Evolutionary conservation across 176 grass and related monocot species (phyloP), one percentile per base, ranked within the genome.

Genomic region (Zea luxurians): DNA sequence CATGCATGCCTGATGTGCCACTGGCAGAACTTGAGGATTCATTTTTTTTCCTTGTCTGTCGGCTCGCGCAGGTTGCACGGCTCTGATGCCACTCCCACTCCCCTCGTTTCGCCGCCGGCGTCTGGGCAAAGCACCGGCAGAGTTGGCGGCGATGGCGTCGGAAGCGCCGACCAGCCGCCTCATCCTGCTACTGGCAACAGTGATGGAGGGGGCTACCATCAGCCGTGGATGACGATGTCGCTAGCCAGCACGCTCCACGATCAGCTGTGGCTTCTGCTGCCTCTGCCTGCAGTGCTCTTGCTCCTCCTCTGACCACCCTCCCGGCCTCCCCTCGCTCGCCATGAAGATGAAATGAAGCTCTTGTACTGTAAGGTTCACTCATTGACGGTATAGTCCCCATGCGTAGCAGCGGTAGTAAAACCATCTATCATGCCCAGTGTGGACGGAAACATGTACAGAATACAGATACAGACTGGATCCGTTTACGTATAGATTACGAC

Each of bases 31-130:
- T 76, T 61, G 20, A 62, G 20, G 4, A 0, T 71, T 52, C 47
- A 71, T 10, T 4, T 71, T 27, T 27, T 27, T 27, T 1, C 0
- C 20, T 13, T 13, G 3, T 15, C 1, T 17, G 13, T n/a, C n/a
- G 4, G 42, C 7, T 48, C 27, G 4, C 9, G 4, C 78, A 95
- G 86, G 81, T 78, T 78, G 81, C 84, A 85, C 44, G 87, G 37
- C 18, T 44, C 92, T 8, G 72, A 77, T 0, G 27, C 11, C 38
- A 60, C 59, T 55, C 77, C 11, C 38, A 60, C 59, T 55, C 77
- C 68, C 0, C 4, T 79, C 10, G 43, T 68, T 8, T 42, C 20
- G 49, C 73, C 73, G 61, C 62, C 70, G 17, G 49, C 48, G 5
- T 36, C 69, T 18, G 76, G 68, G 0, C 58, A 71, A 54, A 76